A percentile compares a stretch with the other conserved stretches of the same genome.
Conservation (phyloP, 257 asterid genomes). For the Plantago ovata region DNA sequence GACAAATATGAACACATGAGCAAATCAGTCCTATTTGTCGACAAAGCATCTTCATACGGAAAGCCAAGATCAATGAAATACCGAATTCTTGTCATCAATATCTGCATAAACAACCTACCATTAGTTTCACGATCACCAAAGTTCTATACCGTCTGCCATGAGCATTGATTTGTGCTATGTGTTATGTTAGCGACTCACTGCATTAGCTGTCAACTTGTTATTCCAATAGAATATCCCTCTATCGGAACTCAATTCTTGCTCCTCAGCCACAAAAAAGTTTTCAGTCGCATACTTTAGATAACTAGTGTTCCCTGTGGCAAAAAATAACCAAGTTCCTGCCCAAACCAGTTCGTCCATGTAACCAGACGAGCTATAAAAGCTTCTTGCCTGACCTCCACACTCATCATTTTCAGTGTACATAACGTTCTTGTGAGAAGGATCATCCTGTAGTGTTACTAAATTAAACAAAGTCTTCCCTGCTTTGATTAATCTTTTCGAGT, state of each 20-base stretch:
- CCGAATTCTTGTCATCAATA: conserved; percentile 45
- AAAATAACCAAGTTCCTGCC: conserved; percentile 56
- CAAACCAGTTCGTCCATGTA: conserved; percentile 51
- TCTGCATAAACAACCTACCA: conserved; percentile 19
- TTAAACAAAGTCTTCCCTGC: conserved; percentile 35
- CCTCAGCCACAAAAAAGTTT: conserved; percentile 39
- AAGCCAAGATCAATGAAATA: conserved; percentile 50
- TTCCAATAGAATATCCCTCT: conserved; percentile 48
- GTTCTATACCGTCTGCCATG: too few species aligned
- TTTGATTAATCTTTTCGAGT: conserved; percentile 28
- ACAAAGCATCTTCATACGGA: conserved; percentile 47
- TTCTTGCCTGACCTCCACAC: conserved; percentile 43
- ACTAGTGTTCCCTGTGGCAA: conserved; percentile 45
- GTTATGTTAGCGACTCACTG: conserved; percentile 22
- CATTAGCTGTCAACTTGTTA: conserved; percentile 46
- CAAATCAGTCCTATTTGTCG: conserved; percentile 47
- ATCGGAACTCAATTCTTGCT: conserved; percentile 35
- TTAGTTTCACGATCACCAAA: background rate
- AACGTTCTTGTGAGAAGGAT: conserved; percentile 26
- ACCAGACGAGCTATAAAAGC: conserved; percentile 39
- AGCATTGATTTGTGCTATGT: too few species aligned
- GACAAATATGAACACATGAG: conserved; percentile 53
- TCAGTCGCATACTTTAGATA: conserved; percentile 42
- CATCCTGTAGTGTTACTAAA: conserved; percentile 21
- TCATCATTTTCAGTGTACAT: conserved; percentile 34